Conservation (phyloP, 2,329 filamentous ascomycete genomes). For the Colletotrichum sidae region DNA sequence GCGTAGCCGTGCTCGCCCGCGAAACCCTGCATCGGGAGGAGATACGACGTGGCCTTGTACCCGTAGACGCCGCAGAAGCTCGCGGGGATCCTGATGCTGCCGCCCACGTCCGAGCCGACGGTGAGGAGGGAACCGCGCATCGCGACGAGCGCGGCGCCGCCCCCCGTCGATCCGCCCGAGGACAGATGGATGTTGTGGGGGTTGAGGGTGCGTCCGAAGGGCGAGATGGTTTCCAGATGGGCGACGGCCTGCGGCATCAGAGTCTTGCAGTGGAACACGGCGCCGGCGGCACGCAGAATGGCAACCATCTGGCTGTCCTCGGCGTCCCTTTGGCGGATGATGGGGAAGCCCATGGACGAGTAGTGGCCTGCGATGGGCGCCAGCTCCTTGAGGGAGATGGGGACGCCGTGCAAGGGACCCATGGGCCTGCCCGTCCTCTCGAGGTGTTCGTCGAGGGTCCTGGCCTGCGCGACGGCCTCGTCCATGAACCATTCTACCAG, state of each 20-base stretch:
- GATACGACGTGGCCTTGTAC: conserved; percentile 40
- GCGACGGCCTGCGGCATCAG: conserved; percentile 72
- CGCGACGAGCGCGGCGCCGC: conserved; percentile 56
- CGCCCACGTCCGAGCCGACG: conserved; percentile 55
- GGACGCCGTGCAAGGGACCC: conserved; percentile 69
- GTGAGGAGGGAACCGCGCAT: conserved; percentile 54
- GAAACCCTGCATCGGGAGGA: conserved; percentile 44
- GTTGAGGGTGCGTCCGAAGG: conserved; percentile 72
- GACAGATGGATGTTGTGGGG: conserved; percentile 70
- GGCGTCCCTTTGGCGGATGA: conserved; percentile 60
- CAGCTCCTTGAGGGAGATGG: conserved; percentile 67
- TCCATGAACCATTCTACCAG: conserved; percentile 61
- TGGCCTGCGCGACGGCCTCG: conserved; percentile 44
- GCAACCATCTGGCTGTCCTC: conserved; percentile 68
- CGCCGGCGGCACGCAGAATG: conserved; percentile 68
- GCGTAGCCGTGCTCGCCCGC: conserved; percentile 39
- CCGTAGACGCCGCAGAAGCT: conserved; percentile 48
- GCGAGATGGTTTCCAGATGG: conserved; percentile 68
- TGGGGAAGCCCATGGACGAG: conserved; percentile 63
- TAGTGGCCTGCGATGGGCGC: conserved; percentile 64
- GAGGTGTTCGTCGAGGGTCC: conserved; percentile 55
- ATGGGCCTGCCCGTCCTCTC: conserved; percentile 52
- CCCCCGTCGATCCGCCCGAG: conserved; percentile 74
- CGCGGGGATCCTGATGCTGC: conserved; percentile 52
- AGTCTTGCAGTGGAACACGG: conserved; percentile 75